Evolutionary conservation across 768 basidiomycete genomes (phyloP), one percentile per base, ranked within the genome.

Genomic region (Pisolithus albus): DNA sequence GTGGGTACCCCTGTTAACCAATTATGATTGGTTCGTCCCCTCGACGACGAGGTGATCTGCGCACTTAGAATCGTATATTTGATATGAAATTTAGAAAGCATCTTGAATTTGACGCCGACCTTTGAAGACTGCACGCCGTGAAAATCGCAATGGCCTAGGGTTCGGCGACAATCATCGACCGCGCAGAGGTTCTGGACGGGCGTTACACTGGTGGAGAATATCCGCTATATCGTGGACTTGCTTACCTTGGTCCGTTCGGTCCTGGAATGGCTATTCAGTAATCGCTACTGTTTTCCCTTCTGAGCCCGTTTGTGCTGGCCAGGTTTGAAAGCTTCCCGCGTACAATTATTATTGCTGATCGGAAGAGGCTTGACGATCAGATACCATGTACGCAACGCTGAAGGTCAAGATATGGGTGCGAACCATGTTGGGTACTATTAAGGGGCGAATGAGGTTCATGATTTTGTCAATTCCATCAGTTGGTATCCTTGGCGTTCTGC

Each of bases 281-380:
- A 59, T 19, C 5, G 51, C 11, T 58, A 53, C n/a, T 52, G 45
- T 56, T 18, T 56, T 56, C 5, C 57, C 56, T 7, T 1, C 44
- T 57, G 18, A 46, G n/a, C 37, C 43, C 52, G 34, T 28, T 55
- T 13, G 50, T 50, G 5, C 47, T 15, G 7, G 60, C 57, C 0
- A 26, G 54, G 18, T 69, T 63, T 49, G 15, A n/a, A 39, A 50
- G 59, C n/a, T 67, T 67, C 50, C 63, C 67, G 11, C 54, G 54
- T 8, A 69, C 68, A 23, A 52, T 57, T 18, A 52, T 70, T 10
- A 45, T 63, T 32, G 59, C 53, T 6, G 65, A 68, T 10, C 21
- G 61, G 68, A 23, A 70, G 41, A 53, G 59, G 57, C 56, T 55
- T 7, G 45, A 64, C 13, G 69, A 71, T 47, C 36, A 45, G n/a